A percentile compares a stretch with the other conserved stretches of the same genome.
These are phyloP conservation scores for Hypoxylon subgilvum DNA, from an alignment of 495 filamentous ascomycete genomes.

Conservation along the genomic window DNA sequence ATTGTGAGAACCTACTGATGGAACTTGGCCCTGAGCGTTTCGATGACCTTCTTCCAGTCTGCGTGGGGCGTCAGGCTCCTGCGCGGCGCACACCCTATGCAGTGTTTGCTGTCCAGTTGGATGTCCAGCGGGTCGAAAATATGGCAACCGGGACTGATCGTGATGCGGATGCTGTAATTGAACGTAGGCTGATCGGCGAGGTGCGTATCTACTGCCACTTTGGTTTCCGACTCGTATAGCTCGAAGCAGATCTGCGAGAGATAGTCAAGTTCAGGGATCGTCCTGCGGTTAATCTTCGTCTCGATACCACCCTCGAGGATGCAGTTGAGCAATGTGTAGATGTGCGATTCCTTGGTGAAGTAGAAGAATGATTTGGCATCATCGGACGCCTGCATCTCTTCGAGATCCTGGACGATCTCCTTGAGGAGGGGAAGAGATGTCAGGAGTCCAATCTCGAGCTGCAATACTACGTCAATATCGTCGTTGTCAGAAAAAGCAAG, in stretches of 20 bases:
- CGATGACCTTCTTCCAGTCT: slow-evolving; percentile 94
- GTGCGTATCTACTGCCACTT: slow-evolving; percentile 53
- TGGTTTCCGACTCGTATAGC: slow-evolving; percentile 90
- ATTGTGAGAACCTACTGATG: slow-evolving; percentile 70
- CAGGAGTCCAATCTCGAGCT: slow-evolving; percentile 91
- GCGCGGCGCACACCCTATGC: slow-evolving; percentile 87
- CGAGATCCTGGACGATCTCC: slow-evolving; percentile 95
- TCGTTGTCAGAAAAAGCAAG: not conserved
- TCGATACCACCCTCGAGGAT: slow-evolving; percentile 95
- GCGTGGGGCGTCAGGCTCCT: slow-evolving; percentile 88
- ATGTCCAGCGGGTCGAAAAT: slow-evolving; percentile 94
- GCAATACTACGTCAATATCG: slow-evolving; percentile 11
- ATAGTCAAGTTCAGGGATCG: slow-evolving; percentile 96
- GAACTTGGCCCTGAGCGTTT: slow-evolving; percentile 92
- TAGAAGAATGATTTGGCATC: slow-evolving; percentile 97
- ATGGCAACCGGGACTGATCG: slow-evolving; percentile 93
- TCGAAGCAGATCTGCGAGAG: slow-evolving; percentile 98
- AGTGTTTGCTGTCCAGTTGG: slow-evolving; percentile 91
- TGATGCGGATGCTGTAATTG: slow-evolving; percentile 94
- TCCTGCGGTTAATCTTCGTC: slow-evolving; percentile 84
- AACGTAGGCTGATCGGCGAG: slow-evolving; percentile 61
- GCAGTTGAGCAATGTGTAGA: slow-evolving; percentile 97
- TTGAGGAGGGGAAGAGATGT: slow-evolving; percentile 91
- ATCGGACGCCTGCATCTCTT: slow-evolving; percentile 92
- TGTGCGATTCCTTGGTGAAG: slow-evolving; percentile 98